Conservation (phyloP, 2,329 filamentous ascomycete species). For the Diaporthe humulicola region DNA sequence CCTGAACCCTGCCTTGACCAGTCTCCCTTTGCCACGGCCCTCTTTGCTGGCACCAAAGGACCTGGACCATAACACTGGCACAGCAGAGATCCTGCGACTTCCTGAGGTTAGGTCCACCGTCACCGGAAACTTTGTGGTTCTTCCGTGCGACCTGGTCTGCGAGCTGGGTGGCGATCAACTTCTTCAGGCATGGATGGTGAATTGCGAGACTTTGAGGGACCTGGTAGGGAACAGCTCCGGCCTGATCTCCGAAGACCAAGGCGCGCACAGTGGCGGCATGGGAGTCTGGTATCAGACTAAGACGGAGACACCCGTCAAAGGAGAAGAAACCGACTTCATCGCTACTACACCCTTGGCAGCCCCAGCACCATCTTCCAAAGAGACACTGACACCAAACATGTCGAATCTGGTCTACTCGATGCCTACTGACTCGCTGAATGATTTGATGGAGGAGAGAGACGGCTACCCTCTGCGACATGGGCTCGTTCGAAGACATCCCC, state of each 20-base stretch:
- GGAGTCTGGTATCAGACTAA: slow-evolving; percentile 94
- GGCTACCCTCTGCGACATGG: slow-evolving; percentile 81
- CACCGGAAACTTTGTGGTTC: slow-evolving; percentile 86
- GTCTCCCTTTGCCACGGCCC: slow-evolving; percentile 78
- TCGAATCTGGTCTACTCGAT: slow-evolving; percentile 88
- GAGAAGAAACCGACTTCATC: slow-evolving; percentile 93
- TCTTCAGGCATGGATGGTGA: slow-evolving; percentile 92
- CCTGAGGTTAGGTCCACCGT: slow-evolving; percentile 85
- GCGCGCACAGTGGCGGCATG: slow-evolving; percentile 77
- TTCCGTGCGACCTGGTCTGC: slow-evolving; percentile 95
- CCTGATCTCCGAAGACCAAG: slow-evolving; percentile 48
- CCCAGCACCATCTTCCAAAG: slow-evolving; percentile 70
- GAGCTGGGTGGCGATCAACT: slow-evolving; percentile 87
- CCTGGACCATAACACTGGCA: slow-evolving; percentile 87
- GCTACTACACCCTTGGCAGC: slow-evolving; percentile 78
- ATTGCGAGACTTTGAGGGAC: slow-evolving; percentile 77
- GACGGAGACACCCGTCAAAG: slow-evolving; percentile 80
- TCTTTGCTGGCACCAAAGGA: slow-evolving; percentile 82
- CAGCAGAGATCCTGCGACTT: slow-evolving; percentile 87
- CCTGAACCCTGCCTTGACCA: slow-evolving; percentile 83
- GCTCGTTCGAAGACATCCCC: slow-evolving; percentile 80
- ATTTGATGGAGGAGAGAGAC: slow-evolving; percentile 82
- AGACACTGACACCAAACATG: slow-evolving; percentile 75
- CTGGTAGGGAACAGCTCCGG: slow-evolving; percentile 64
- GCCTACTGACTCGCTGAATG: slow-evolving; percentile 90